Evolutionary conservation across 305 asterid species (phyloP).

Genomic region (Ilex paraguariensis): DNA sequence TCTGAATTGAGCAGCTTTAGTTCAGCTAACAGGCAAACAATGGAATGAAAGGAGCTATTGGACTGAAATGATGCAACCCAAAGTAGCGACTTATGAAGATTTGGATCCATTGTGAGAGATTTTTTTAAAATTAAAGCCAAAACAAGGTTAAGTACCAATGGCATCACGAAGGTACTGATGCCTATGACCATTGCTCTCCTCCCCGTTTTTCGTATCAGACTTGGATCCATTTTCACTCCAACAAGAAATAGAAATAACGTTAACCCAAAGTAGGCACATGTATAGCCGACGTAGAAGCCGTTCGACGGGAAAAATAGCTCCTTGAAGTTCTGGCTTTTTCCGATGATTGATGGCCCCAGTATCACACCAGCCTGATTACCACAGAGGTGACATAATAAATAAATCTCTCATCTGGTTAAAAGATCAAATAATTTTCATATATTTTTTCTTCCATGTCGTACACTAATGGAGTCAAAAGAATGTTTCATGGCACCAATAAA

Average conservation of each 20-base stretch:
- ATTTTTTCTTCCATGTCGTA: too few relatives aligned
- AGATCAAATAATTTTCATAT: not conserved
- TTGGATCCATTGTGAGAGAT: slow-evolving; percentile 24
- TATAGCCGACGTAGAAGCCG: slow-evolving; percentile 29
- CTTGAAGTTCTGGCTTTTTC: slow-evolving; percentile 10
- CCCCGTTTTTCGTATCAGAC: slow-evolving; percentile 26
- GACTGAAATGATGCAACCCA: slow-evolving; percentile 40
- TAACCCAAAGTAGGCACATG: slow-evolving; percentile 35
- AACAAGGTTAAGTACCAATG: slow-evolving; percentile 22
- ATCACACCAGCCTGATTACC: slow-evolving; percentile 35
- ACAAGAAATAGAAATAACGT: slow-evolving; percentile 36
- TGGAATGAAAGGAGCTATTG: slow-evolving; percentile 29
- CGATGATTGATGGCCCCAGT: slow-evolving; percentile 35
- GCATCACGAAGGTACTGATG: slow-evolving; percentile 23
- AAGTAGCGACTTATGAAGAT: slow-evolving; percentile 21
- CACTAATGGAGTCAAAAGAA: too few relatives aligned
- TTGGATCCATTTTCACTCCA: slow-evolving; percentile 38
- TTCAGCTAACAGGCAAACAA: slow-evolving; percentile 28
- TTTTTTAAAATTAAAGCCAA: slow-evolving; percentile 12
- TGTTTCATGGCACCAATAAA: too few relatives aligned
- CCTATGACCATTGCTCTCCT: slow-evolving; percentile 34
- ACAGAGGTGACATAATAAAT: slow-evolving; percentile 1
- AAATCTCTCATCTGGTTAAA: not conserved
- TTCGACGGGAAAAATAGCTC: slow-evolving; percentile 15
- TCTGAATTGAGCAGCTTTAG: slow-evolving; percentile 36